phyloP scores from a whole-genome alignment of 257 asterid genomes.

The Solanum phureja region DNA sequence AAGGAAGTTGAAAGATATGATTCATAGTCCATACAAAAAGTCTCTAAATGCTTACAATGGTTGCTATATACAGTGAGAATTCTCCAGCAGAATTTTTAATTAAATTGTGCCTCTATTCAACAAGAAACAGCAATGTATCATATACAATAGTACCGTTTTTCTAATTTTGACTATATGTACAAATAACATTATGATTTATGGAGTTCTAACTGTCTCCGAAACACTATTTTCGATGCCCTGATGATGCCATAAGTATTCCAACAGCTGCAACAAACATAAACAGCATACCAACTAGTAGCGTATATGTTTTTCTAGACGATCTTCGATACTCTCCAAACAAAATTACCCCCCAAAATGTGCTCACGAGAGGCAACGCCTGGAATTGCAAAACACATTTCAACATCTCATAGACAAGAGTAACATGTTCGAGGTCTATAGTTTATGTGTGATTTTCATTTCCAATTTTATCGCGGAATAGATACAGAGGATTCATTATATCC shows the following conservation, averaged over 20 bases:
- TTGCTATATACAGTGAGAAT: not conserved
- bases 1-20: not conserved
- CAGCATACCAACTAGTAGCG: slow-evolving; percentile 52
- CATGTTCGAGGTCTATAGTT: not conserved
- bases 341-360: slow-evolving; percentile 86
- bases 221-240: slow-evolving; percentile 36
- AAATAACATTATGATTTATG: not conserved
- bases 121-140: not conserved
- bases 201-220: not conserved
- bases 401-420: not conserved
- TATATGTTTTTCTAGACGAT: slow-evolving; percentile 69
- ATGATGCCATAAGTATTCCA: slow-evolving; percentile 77
- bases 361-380: slow-evolving; percentile 90
- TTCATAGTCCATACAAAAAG: not conserved
- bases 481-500: not conserved
- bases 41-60: not conserved
- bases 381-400: not conserved
- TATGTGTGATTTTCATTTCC: not conserved
- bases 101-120: not conserved
- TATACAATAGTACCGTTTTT: not conserved
- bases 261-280: slow-evolving; percentile 78
- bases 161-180: not conserved
- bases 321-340: slow-evolving; percentile 76
- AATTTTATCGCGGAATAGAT: not conserved
- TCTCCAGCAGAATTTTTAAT: not conserved